These are phyloP conservation scores for Didymella pomorum DNA, from an alignment of 2,329 filamentous ascomycete genomes.

Conservation along the genomic window DNA sequence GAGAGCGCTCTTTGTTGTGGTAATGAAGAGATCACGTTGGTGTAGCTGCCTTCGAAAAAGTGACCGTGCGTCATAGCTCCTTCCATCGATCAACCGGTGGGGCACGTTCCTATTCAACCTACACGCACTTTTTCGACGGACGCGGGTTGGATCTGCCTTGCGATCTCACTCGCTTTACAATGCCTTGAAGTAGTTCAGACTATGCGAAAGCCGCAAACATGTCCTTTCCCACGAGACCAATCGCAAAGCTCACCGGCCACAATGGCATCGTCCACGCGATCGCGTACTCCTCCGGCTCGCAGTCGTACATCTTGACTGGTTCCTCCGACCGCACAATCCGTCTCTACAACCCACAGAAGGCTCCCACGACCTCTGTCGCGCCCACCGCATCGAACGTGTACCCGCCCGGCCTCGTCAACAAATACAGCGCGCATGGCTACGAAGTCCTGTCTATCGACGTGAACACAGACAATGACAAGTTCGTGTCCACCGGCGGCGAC, in stretches of 20 bases:
- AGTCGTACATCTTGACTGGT: constrained; percentile 76
- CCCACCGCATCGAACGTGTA: constrained; percentile 34
- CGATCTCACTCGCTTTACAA: constrained; percentile 7
- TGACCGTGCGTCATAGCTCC: constrained; percentile 35
- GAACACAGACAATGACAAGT: constrained; percentile 77
- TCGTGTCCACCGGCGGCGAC: constrained; percentile 89
- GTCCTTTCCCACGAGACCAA: constrained; percentile 53
- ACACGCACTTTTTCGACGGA: constrained; percentile 7
- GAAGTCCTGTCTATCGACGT: constrained; percentile 85
- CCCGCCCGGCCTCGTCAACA: constrained; percentile 73
- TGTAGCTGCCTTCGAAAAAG: constrained; percentile 31
- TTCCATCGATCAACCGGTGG: constrained; percentile 13
- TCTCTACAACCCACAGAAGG: constrained; percentile 79
- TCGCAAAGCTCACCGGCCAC: constrained; percentile 54
- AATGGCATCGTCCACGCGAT: constrained; percentile 59
- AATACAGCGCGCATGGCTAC: constrained; percentile 89
- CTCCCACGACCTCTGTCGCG: constrained; percentile 49
- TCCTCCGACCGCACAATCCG: constrained; percentile 84
- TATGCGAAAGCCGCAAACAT: constrained; percentile 31
- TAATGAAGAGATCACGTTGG: constrained; percentile 1
- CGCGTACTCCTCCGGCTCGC: constrained; percentile 58
- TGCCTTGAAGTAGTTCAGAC: constrained; percentile 30
- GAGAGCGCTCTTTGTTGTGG: neutral
- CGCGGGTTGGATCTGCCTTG: neutral
- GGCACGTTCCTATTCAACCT: constrained; percentile 1